Evolutionary conservation across 2,329 filamentous ascomycete genomes (phyloP), one percentile per base, ranked within the genome.

Genomic region (Nemania abortiva): DNA sequence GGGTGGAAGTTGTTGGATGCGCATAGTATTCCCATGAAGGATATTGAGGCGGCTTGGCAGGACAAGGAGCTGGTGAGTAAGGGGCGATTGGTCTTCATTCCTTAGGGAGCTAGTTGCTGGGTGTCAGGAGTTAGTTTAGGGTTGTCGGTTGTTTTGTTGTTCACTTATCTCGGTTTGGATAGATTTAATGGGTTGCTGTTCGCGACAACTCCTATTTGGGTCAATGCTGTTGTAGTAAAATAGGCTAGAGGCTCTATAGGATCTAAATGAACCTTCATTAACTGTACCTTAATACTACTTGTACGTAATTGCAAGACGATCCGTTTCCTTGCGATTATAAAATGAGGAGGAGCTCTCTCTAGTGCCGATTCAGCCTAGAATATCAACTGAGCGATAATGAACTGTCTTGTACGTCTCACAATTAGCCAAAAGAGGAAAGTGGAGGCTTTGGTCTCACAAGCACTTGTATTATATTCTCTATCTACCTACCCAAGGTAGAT

Each of bases 11-110:
- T 78, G 58, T 60, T 71, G 37, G 70, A 73, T 15, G 70, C 74
- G 1, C 66, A 66, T 7, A 58, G 70, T 29, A 63, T 81, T 22
- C 74, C 75, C n/a, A 61, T 81, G 20, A 75, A 73, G 59, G 74
- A 80, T 58, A 77, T 82, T n/a, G 76, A 78, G 31, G 63, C 69
- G 52, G 72, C 72, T 2, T 81, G 80, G 80, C 64, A 70, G 9
- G 76, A 80, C 34, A 73, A 70, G 50, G 66, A 74, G 2, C 59
- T 75, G 27, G 64, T n/a, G 18, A 50, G 45, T 7, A 73, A 75
- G 66, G 76, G 73, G 2, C 71, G 77, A 47, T n/a, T 79, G 49
- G 76, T 79, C 9, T 75, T 74, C 20, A 65, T 74, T 5, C 75
- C 76, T 22, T 78, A 65, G 10, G 20, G 6, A 1, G 47, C n/a